Percentiles rank a stretch among this genome's conserved stretches.
phyloP scores from a whole-genome alignment of 768 basidiomycete genomes.

The Suillus tomentosus region DNA sequence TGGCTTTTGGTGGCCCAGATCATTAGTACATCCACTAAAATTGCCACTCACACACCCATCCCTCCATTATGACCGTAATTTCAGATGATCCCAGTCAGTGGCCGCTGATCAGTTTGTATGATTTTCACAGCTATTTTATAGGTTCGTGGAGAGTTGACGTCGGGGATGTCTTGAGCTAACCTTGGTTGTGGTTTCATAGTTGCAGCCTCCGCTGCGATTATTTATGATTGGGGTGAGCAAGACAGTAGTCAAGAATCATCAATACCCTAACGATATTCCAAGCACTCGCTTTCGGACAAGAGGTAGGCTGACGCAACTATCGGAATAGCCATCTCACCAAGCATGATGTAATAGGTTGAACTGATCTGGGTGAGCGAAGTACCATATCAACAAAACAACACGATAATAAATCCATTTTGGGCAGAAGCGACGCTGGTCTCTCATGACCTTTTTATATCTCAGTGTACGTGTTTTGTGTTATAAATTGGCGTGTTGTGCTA shows the following conservation, averaged over 20 bases:
- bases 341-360: neutral
- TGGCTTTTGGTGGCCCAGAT: neutral
- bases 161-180: neutral
- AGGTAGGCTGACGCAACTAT: neutral
- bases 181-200: neutral
- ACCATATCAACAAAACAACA: neutral
- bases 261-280: neutral
- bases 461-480: neutral
- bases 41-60: neutral
- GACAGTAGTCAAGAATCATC: neutral
- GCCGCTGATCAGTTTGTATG: neutral
- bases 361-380: neutral
- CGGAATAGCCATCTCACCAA: neutral
- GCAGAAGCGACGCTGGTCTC: neutral
- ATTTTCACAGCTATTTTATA: neutral
- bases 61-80: neutral
- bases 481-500: neutral
- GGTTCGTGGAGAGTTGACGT: neutral
- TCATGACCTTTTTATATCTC: slow-evolving; percentile 1
- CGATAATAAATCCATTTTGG: neutral
- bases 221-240: slow-evolving; percentile 1
- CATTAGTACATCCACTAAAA: neutral
- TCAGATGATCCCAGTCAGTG: neutral
- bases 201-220: neutral
- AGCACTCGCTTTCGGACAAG: neutral